A percentile compares a stretch with the other conserved stretches of the same genome.
phyloP scores from a whole-genome alignment of 805 yeast genomes.

The Ogataea haglerorum region DNA sequence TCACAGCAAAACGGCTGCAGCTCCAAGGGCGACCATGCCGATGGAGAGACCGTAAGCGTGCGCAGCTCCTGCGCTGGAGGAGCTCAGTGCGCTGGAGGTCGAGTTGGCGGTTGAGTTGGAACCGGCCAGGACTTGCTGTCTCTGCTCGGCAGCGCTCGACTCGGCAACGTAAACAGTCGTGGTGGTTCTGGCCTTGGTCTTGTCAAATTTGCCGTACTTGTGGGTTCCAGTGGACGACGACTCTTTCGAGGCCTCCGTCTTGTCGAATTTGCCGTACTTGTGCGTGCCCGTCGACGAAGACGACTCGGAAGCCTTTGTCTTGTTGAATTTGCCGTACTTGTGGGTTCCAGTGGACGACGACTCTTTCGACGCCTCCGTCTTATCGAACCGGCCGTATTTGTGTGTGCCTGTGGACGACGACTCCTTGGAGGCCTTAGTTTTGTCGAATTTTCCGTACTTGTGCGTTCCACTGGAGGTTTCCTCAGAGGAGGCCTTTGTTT shows the following conservation, averaged over 20 bases:
- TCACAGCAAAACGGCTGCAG: constrained; percentile 21
- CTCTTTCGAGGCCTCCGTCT: constrained; percentile 34
- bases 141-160: constrained; percentile 15
- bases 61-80: constrained; percentile 27
- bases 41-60: constrained; percentile 12
- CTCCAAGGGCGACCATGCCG: constrained; percentile 23
- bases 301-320: constrained; percentile 36
- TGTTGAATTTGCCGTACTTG: constrained; percentile 48
- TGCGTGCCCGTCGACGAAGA: constrained; percentile 47
- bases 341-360: constrained; percentile 40
- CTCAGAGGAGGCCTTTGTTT: constrained; percentile 34
- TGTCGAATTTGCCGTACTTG: constrained; percentile 54
- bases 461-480: constrained; percentile 39
- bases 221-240: constrained; percentile 39
- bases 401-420: constrained; percentile 47
- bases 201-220: constrained; percentile 47
- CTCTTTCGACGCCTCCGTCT: constrained; percentile 34
- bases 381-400: constrained; percentile 54
- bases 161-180: constrained; percentile 34
- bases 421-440: constrained; percentile 39
- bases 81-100: constrained; percentile 15
- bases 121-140: constrained; percentile 22
- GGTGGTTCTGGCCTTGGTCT: constrained; percentile 40
- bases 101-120: constrained; percentile 21
- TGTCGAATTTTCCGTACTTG: constrained; percentile 48